Conservation (phyloP, 108 stramenopile genomes). For the Skeletonema tropicum region DNA sequence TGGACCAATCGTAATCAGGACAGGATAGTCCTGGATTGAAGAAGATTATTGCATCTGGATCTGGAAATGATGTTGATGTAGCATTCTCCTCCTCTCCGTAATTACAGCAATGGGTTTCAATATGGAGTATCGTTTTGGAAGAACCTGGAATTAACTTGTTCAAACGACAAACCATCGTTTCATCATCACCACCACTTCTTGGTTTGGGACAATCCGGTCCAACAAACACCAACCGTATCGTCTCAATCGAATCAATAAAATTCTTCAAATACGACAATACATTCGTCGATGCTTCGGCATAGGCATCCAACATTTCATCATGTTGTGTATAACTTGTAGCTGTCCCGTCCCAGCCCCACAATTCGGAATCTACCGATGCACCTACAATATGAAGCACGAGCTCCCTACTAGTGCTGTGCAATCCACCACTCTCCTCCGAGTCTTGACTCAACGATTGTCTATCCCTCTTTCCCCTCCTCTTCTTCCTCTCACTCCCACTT, state of each 20-base stretch:
- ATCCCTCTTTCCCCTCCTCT: conserved; percentile 34
- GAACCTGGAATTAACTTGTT: conserved; percentile 1
- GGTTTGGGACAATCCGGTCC: conserved; percentile 76
- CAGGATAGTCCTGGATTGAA: conserved; percentile 92
- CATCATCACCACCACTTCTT: conserved; percentile 6
- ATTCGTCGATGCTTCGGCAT: conserved; percentile 82
- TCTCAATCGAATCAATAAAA: conserved; percentile 36
- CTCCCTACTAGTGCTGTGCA: conserved; percentile 7
- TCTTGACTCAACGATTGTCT: not conserved
- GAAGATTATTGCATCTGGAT: conserved; percentile 80
- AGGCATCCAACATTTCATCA: conserved; percentile 54
- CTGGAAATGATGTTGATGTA: conserved; percentile 7
- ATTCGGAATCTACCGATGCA: conserved; percentile 77
- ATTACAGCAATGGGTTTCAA: conserved; percentile 49
- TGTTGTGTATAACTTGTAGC: conserved; percentile 8
- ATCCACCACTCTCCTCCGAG: no score
- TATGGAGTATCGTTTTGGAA: conserved; percentile 24
- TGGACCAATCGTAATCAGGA: conserved; percentile 85
- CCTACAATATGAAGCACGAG: conserved; percentile 85
- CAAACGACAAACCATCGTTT: not conserved
- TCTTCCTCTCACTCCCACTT: not conserved
- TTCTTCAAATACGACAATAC: conserved; percentile 42
- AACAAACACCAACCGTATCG: conserved; percentile 68
- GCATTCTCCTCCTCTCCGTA: conserved; percentile 18
- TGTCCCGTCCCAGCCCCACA: conserved; percentile 68